Evolutionary conservation across 495 filamentous ascomycete genomes (phyloP).

Genomic region (Aspergillus leporis): DNA sequence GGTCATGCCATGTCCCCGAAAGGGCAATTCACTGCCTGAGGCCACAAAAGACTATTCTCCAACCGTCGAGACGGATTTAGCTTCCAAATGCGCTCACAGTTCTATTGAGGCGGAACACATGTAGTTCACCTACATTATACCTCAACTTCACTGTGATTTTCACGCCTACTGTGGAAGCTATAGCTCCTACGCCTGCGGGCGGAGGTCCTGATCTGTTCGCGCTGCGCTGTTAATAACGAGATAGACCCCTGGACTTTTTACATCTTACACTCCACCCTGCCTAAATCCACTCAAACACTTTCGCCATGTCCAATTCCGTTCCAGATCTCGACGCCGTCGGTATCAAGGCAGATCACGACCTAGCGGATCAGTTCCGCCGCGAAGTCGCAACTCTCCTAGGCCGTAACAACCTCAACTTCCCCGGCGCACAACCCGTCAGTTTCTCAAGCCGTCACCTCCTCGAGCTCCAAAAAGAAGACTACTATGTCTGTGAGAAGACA

Average conservation of each 20-base stretch:
- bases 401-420: conserved; percentile 67
- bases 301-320: conserved; percentile 45
- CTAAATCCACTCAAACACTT: background rate
- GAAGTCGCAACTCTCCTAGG: conserved; percentile 78
- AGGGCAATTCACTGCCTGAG: conserved; percentile 18
- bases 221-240: conserved; percentile 4
- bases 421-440: conserved; percentile 92
- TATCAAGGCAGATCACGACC: conserved; percentile 57
- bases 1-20: conserved; percentile 4
- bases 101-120: background rate
- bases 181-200: conserved; percentile 23
- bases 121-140: background rate
- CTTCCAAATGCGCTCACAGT: background rate
- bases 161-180: background rate
- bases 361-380: conserved; percentile 61
- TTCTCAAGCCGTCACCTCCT: conserved; percentile 76
- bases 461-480: conserved; percentile 78
- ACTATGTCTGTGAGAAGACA: conserved; percentile 97
- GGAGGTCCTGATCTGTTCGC: conserved; percentile 12
- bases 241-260: background rate
- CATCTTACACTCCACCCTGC: background rate
- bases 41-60: conserved; percentile 12
- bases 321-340: conserved; percentile 55
- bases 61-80: background rate
- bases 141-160: background rate